phyloP scores from a whole-genome alignment of 2,329 filamentous ascomycete species.

The Sporothrix protearum region DNA sequence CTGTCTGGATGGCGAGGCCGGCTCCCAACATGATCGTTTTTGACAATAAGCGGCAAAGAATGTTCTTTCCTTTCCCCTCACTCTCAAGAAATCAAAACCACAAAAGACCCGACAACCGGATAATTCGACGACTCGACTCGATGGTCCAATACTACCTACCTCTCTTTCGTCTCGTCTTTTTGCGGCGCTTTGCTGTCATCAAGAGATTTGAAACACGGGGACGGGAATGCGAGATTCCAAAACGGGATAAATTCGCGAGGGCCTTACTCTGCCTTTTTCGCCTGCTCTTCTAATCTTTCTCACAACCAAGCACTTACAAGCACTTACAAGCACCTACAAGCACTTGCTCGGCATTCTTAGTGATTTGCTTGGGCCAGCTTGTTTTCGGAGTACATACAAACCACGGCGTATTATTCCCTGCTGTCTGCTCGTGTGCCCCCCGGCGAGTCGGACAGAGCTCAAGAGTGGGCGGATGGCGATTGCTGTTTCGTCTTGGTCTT shows the following conservation, averaged over 20 bases:
- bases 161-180: constrained; percentile 18
- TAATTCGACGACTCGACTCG: neutral
- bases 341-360: neutral
- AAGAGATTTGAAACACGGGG: constrained; percentile 17
- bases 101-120: neutral
- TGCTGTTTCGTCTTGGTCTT: constrained; percentile 17
- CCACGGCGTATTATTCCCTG: neutral
- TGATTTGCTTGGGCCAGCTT: neutral
- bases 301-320: neutral
- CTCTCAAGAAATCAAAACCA: neutral
- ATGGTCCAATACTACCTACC: neutral
- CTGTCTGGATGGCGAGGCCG: neutral
- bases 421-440: neutral
- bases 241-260: constrained; percentile 5
- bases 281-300: neutral
- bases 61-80: constrained; percentile 1
- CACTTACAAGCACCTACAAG: too few species aligned
- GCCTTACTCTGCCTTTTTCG: neutral
- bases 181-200: neutral
- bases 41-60: neutral
- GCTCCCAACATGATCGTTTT: neutral
- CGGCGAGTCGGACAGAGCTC: neutral
- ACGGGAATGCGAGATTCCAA: constrained; percentile 2
- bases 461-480: constrained; percentile 5
- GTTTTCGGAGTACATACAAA: neutral